phyloP scores from a whole-genome alignment of 108 stramenopile species.

The Chaetoceros muelleri region DNA sequence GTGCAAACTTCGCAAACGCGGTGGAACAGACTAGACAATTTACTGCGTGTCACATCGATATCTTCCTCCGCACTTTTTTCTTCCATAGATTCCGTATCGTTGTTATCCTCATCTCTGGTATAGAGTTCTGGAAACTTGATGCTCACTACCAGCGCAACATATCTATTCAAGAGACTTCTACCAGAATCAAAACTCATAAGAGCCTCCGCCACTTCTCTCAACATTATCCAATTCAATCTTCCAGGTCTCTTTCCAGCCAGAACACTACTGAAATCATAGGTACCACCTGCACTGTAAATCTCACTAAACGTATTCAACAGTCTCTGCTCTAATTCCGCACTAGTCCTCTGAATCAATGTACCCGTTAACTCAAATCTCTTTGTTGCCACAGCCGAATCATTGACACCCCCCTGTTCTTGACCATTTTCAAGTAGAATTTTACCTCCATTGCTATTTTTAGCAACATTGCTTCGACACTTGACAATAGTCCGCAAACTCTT shows the following conservation, averaged over 20 bases:
- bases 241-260: slow-evolving; percentile 36
- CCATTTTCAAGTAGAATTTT: too few species aligned
- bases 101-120: slow-evolving; percentile 12
- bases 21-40: slow-evolving; percentile 72
- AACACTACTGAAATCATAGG: slow-evolving; percentile 53
- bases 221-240: slow-evolving; percentile 52
- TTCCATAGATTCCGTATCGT: slow-evolving; percentile 16
- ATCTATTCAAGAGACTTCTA: slow-evolving; percentile 53
- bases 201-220: slow-evolving; percentile 56
- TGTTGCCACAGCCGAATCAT: slow-evolving; percentile 14
- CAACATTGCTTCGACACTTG: slow-evolving; percentile 54
- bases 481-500: slow-evolving; percentile 68
- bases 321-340: slow-evolving; percentile 54
- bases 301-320: slow-evolving; percentile 55
- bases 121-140: slow-evolving; percentile 74
- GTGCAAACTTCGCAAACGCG: slow-evolving; percentile 73
- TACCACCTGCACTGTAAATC: slow-evolving; percentile 53
- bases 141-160: slow-evolving; percentile 63
- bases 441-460: not conserved
- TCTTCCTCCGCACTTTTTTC: slow-evolving; percentile 45
- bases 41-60: slow-evolving; percentile 55
- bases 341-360: slow-evolving; percentile 54
- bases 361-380: slow-evolving; percentile 70
- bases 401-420: slow-evolving; percentile 5
- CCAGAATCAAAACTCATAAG: slow-evolving; percentile 62